Evolutionary conservation across 1,139 yeast genomes (phyloP).

Genomic region (Wickerhamomyces sp.): DNA sequence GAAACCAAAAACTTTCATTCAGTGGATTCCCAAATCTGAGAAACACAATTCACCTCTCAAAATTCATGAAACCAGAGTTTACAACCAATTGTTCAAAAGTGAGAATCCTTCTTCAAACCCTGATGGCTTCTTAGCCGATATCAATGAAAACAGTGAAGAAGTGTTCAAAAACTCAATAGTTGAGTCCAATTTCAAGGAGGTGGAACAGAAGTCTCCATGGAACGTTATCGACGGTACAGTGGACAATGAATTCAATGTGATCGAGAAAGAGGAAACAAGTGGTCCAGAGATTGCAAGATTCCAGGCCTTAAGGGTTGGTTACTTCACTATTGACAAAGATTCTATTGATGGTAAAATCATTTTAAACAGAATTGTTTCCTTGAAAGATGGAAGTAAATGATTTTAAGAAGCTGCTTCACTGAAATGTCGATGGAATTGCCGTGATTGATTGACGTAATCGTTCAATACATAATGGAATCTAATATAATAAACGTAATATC

Average conservation of each 20-base stretch:
- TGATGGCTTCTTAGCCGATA: slow-evolving; percentile 80
- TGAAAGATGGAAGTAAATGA: slow-evolving; percentile 20
- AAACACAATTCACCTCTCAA: slow-evolving; percentile 56
- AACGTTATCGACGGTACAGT: slow-evolving; percentile 63
- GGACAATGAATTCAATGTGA: slow-evolving; percentile 54
- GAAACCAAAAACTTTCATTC: slow-evolving; percentile 81
- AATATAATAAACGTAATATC: too few relatives aligned
- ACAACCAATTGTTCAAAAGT: slow-evolving; percentile 82
- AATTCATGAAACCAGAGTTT: slow-evolving; percentile 75
- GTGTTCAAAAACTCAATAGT: slow-evolving; percentile 61
- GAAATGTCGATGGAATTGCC: too few relatives aligned
- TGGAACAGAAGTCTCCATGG: slow-evolving; percentile 71
- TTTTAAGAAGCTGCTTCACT: too few relatives aligned
- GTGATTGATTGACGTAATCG: too few relatives aligned
- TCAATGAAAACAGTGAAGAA: slow-evolving; percentile 75
- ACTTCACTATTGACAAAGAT: slow-evolving; percentile 88
- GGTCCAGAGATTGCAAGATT: slow-evolving; percentile 86
- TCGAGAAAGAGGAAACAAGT: slow-evolving; percentile 47
- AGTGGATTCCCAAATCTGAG: slow-evolving; percentile 83
- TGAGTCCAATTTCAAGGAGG: slow-evolving; percentile 73
- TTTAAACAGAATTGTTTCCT: slow-evolving; percentile 24
- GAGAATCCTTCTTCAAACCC: slow-evolving; percentile 91
- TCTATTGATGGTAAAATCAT: slow-evolving; percentile 48
- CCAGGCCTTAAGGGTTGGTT: slow-evolving; percentile 97
- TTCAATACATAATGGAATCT: too few relatives aligned